Evolutionary conservation across 345 rosid species (phyloP).

Genomic region (Pistacia atlantica): DNA sequence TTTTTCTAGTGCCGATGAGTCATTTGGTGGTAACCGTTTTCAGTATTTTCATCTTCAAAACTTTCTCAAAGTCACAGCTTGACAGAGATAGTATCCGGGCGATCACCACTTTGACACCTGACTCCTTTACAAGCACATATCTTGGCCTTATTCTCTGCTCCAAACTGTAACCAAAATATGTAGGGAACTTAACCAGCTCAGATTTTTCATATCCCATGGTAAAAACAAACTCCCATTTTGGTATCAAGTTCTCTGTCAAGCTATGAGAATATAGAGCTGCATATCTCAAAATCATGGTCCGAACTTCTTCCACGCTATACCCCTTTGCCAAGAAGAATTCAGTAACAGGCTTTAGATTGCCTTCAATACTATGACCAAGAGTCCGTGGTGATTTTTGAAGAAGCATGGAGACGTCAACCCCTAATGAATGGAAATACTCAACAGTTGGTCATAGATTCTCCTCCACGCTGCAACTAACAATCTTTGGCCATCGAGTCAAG

Average conservation of each 20-base stretch:
- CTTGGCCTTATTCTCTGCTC: conserved; percentile 31
- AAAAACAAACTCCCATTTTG: conserved; percentile 24
- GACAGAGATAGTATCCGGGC: conserved; percentile 40
- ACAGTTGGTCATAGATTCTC: conserved; percentile 31
- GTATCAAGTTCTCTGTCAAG: conserved; percentile 37
- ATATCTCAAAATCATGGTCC: conserved; percentile 29
- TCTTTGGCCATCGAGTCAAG: conserved; percentile 40
- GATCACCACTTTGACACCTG: conserved; percentile 34
- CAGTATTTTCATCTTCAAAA: conserved; percentile 31
- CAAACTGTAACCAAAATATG: background rate
- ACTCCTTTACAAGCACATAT: conserved; percentile 40
- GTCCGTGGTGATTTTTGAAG: conserved; percentile 41
- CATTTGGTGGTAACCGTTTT: background rate
- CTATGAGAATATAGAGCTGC: conserved; percentile 40
- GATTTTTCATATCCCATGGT: conserved; percentile 45
- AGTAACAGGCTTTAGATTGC: conserved; percentile 42
- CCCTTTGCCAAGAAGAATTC: conserved; percentile 46
- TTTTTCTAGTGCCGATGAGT: background rate
- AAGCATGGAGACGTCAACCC: conserved; percentile 39
- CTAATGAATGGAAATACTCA: conserved; percentile 37
- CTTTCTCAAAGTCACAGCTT: conserved; percentile 28
- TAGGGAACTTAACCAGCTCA: conserved; percentile 12
- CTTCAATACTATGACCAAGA: conserved; percentile 45
- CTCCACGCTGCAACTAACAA: conserved; percentile 30
- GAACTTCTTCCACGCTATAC: conserved; percentile 24